phyloP scores from a whole-genome alignment of 768 basidiomycete genomes.

The Psilocybe azurescens region DNA sequence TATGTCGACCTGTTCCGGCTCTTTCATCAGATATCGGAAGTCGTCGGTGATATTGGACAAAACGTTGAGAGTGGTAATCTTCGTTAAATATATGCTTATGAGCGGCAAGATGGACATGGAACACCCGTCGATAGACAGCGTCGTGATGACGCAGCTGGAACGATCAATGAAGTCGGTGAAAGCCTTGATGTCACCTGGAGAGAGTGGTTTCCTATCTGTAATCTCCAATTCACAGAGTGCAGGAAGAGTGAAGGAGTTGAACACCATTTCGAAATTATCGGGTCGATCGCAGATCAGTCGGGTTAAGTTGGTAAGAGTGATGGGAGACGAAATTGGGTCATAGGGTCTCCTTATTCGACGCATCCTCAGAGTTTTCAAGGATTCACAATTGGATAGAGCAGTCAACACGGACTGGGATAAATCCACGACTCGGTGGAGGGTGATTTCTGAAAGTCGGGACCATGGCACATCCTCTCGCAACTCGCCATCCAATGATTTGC shows the following conservation, averaged over 20 bases:
- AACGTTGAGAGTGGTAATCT: background rate
- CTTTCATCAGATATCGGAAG: background rate
- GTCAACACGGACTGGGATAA: conserved; percentile 4
- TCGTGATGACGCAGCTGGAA: conserved; percentile 3
- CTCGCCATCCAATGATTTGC: conserved; percentile 8
- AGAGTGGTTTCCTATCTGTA: background rate
- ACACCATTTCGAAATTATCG: background rate
- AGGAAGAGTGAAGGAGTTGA: conserved; percentile 16
- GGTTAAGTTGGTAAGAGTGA: conserved; percentile 7
- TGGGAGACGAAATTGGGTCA: background rate
- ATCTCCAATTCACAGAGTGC: conserved; percentile 9
- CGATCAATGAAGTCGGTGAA: conserved; percentile 8
- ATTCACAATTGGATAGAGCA: conserved; percentile 5
- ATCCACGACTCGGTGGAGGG: conserved; percentile 9
- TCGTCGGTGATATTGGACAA: background rate
- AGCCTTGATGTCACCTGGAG: background rate
- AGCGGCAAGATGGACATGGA: background rate
- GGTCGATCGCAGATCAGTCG: conserved; percentile 12
- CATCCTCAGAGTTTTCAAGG: conserved; percentile 10
- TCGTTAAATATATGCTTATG: background rate
- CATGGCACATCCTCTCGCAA: conserved; percentile 10
- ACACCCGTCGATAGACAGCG: background rate
- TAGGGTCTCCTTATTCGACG: background rate
- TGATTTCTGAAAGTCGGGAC: conserved; percentile 12
- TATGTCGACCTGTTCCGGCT: background rate